These are phyloP conservation scores for Trichoderma afroharzianum DNA, from an alignment of 2,329 filamentous ascomycete genomes.

Conservation along the genomic window DNA sequence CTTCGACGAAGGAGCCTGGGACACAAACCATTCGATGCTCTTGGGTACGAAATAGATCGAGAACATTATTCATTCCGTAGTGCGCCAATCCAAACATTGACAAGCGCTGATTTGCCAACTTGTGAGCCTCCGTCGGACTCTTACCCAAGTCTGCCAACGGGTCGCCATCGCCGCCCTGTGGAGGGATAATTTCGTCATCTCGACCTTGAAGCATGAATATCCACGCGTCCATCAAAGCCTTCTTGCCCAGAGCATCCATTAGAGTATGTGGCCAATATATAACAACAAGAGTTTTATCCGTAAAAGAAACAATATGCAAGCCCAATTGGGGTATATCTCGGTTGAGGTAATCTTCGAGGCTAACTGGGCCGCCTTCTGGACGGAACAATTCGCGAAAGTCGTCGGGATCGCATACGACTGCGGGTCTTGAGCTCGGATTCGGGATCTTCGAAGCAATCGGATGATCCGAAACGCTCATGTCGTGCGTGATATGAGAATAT, in stretches of 20 bases:
- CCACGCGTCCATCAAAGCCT: background rate
- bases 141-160: background rate
- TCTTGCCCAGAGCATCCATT: background rate
- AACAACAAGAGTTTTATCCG: background rate
- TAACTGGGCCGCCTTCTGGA: background rate
- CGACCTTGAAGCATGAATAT: background rate
- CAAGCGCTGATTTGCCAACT: background rate
- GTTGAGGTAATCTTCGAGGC: background rate
- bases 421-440: background rate
- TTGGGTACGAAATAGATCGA: background rate
- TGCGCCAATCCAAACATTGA: background rate
- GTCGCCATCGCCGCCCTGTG: background rate
- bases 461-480: background rate
- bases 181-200: background rate
- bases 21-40: background rate
- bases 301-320: background rate
- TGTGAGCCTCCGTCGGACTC: background rate
- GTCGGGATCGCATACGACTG: background rate
- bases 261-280: background rate
- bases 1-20: background rate
- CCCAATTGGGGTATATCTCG: background rate
- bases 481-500: background rate
- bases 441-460: background rate
- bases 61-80: background rate
- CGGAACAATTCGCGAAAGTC: background rate